phyloP scores from a whole-genome alignment of 2,329 filamentous ascomycete genomes.

The Penicillium italicum region DNA sequence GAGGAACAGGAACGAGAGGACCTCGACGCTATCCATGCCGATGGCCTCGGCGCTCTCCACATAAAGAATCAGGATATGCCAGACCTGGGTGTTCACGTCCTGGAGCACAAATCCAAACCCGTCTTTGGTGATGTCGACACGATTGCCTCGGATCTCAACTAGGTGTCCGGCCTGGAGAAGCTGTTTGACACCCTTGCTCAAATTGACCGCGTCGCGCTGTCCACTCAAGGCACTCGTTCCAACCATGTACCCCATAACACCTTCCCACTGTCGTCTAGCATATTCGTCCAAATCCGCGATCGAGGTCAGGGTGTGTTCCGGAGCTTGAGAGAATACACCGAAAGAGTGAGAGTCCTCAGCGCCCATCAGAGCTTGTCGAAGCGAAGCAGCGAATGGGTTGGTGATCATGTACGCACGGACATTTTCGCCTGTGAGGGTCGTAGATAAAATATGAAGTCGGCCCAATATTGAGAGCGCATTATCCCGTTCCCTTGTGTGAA shows the following conservation, averaged over 20 bases:
- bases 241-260: conserved; percentile 93
- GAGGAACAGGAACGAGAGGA: conserved; percentile 93
- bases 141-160: conserved; percentile 59
- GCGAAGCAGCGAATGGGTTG: conserved; percentile 74
- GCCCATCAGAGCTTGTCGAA: conserved; percentile 83
- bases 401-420: conserved; percentile 72
- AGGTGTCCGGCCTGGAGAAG: conserved; percentile 77
- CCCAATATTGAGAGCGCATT: conserved; percentile 77
- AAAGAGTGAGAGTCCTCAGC: conserved; percentile 84
- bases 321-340: conserved; percentile 72
- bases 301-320: conserved; percentile 61
- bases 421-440: conserved; percentile 57
- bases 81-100: conserved; percentile 94
- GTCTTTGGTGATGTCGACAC: conserved; percentile 77
- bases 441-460: conserved; percentile 79
- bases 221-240: conserved; percentile 49
- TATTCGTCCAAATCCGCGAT: conserved; percentile 76
- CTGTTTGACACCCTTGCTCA: conserved; percentile 77
- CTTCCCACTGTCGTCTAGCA: conserved; percentile 88
- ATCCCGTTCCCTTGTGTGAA: conserved; percentile 64
- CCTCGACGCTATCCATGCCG: conserved; percentile 83
- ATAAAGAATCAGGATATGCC: conserved; percentile 91
- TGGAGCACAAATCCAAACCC: conserved; percentile 94
- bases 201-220: conserved; percentile 46
- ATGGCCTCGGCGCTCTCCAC: conserved; percentile 75